Percentiles rank a stretch among this genome's conserved stretches.
Conservation (phyloP, 169 alveolate species). For the Plasmodium berghei region DNA sequence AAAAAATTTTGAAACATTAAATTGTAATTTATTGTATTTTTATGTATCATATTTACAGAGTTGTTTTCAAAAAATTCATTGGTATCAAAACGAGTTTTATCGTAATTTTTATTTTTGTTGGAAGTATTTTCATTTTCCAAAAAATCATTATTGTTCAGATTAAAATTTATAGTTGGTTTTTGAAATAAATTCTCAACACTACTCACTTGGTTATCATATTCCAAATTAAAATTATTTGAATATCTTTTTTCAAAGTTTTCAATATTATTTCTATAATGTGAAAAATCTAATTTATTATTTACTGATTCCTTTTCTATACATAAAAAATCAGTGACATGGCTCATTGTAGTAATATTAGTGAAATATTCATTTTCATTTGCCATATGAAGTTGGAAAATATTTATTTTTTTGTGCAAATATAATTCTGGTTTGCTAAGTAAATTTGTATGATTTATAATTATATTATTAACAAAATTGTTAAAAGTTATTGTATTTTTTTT, state of each 20-base stretch:
- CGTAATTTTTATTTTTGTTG: no score
- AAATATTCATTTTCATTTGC: background rate
- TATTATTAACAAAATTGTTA: slow-evolving; percentile 41
- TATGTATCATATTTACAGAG: background rate
- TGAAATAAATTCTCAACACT: slow-evolving; percentile 15
- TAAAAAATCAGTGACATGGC: slow-evolving; percentile 33
- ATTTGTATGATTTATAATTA: slow-evolving; percentile 48
- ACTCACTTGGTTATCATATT: background rate
- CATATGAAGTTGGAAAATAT: slow-evolving; percentile 23
- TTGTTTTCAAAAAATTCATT: background rate
- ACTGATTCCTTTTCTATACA: slow-evolving; percentile 20
- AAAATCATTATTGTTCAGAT: background rate
- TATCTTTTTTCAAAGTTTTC: background rate
- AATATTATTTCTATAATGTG: background rate
- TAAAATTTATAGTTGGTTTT: slow-evolving; percentile 9
- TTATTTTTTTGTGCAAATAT: slow-evolving; percentile 14
- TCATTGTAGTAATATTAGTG: slow-evolving; percentile 4
- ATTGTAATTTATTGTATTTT: background rate
- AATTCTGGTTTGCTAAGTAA: slow-evolving; percentile 2
- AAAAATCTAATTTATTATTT: no score
- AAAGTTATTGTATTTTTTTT: background rate
- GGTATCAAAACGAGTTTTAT: background rate
- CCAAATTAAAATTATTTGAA: background rate
- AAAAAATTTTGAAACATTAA: slow-evolving; percentile 13
- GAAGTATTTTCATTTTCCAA: no score